phyloP scores from a whole-genome alignment of 805 yeast genomes.

The Groenewaldozyma salmanticensis region DNA sequence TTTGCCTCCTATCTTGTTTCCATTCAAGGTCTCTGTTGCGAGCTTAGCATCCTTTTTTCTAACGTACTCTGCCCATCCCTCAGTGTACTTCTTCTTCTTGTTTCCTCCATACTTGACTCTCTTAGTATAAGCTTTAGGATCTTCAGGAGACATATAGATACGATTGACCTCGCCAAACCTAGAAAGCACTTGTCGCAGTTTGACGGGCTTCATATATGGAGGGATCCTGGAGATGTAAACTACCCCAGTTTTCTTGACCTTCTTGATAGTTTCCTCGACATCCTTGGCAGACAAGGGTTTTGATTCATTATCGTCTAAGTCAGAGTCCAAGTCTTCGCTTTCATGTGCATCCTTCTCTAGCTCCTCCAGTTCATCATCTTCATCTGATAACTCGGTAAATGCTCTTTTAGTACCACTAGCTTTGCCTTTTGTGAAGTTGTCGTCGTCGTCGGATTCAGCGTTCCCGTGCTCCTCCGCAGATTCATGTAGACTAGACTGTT shows the following conservation, averaged over 20 bases:
- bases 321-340: constrained; percentile 3
- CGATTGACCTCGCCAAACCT: constrained; percentile 86
- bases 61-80: constrained; percentile 94
- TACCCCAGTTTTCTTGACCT: constrained; percentile 73
- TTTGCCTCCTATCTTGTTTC: constrained; percentile 83
- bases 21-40: constrained; percentile 79
- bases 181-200: constrained; percentile 67
- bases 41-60: constrained; percentile 80
- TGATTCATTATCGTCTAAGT: constrained; percentile 5
- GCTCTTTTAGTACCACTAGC: constrained; percentile 9
- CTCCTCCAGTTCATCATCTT: constrained; percentile 15
- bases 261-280: constrained; percentile 29
- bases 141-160: constrained; percentile 80
- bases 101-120: constrained; percentile 86
- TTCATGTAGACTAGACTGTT: not conserved
- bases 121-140: constrained; percentile 47
- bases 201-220: constrained; percentile 94
- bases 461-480: constrained; percentile 11
- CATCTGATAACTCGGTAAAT: constrained; percentile 3
- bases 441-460: constrained; percentile 6
- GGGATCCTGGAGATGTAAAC: constrained; percentile 88
- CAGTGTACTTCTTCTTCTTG: constrained; percentile 75
- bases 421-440: constrained; percentile 1
- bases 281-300: constrained; percentile 26
- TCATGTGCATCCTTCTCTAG: constrained; percentile 9